Evolutionary conservation across 202 grass and related monocot genomes (phyloP).

Genomic region (Setaria italica): DNA sequence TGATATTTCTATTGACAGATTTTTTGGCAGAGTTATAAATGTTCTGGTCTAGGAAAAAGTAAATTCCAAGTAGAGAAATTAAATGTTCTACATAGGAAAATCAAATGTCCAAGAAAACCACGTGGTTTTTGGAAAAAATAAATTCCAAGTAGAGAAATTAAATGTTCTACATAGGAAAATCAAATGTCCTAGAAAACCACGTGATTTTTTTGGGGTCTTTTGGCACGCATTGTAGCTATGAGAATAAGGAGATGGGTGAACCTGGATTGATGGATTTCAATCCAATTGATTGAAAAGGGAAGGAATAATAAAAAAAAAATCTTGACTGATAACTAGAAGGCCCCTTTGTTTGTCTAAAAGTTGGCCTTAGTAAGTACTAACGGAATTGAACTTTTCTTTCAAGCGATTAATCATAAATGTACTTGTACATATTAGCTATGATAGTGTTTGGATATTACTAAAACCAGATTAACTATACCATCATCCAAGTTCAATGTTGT

Average conservation of each 20-base stretch:
- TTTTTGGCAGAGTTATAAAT: neutral
- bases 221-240: neutral
- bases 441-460: neutral
- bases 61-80: neutral
- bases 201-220: neutral
- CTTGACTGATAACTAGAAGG: too few species aligned
- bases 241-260: neutral
- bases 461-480: neutral
- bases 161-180: neutral
- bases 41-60: neutral
- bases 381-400: neutral
- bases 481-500: neutral
- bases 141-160: neutral
- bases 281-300: too few species aligned
- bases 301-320: too few species aligned
- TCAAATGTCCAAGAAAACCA: neutral
- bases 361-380: too few species aligned
- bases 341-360: too few species aligned
- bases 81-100: neutral
- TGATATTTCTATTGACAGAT: neutral
- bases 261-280: too few species aligned
- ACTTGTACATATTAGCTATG: neutral
- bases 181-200: neutral
- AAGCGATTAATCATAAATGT: neutral
- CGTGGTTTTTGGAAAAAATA: neutral